Evolutionary conservation across 306 rosid species (phyloP), one percentile per base, ranked within the genome.

Genomic region (Astragalus membranaceus): DNA sequence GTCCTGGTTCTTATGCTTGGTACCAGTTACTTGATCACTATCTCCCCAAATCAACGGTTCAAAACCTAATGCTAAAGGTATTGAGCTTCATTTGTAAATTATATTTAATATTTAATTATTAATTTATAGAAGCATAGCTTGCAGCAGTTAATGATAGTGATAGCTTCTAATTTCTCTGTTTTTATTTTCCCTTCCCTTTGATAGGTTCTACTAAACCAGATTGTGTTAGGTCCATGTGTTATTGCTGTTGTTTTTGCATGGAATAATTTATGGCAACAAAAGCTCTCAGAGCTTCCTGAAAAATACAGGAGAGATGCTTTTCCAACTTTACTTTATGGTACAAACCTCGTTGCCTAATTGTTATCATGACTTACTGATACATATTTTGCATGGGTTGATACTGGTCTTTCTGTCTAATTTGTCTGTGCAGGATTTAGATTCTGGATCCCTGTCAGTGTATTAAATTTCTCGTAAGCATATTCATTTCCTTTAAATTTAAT

Each of bases 1-100:
- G 99, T 14, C 99, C 99, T 17, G 97, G 99, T 55, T 90, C 99
- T 56, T 90, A 84, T 84, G 90, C 89, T 32, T 94, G 99, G 99
- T 94, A 94, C 84, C 86, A 84, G 78, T 85, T 14, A 69, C 96
- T 94, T 68, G 99, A 94, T 63, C 85, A 53, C 61, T 48, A 35
- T 57, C 65, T 91, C 72, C 92, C 94, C 1, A 77, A 78, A 61
- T 83, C 79, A 66, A 82, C 96, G 0, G 95, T 78, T 12, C 61
- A 63, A 71, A 94, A 94, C 78, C 37, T 94, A 64, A 16, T 85
- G 74, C 62, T 91, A 51, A 94, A 94, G 98, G 99, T 94, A 66
- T 42, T 33, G 29, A 29, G 73, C 16, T 51, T 58, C 10, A 14
- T 23, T 59, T 82, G 30, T 65, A 32, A 2, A 9, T 30, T 17